Evolutionary conservation across 1,284 basidiomycete species (phyloP).

Genomic region (Naganishia cerealis): DNA sequence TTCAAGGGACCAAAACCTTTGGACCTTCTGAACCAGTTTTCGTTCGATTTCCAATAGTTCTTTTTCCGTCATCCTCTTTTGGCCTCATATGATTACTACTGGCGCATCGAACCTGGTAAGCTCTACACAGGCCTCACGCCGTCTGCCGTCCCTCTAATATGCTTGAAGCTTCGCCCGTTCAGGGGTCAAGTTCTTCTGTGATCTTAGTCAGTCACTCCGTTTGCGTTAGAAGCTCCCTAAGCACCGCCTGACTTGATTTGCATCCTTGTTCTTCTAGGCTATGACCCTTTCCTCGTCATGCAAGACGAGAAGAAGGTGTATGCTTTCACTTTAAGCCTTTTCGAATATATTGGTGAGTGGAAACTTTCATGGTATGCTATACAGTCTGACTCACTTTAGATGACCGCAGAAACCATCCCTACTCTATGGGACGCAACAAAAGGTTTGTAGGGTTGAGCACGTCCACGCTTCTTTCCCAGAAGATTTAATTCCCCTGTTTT

Average conservation of each 20-base stretch:
- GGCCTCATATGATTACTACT: slow-evolving; percentile 84
- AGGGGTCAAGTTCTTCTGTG: slow-evolving; percentile 70
- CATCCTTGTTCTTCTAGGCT: slow-evolving; percentile 49
- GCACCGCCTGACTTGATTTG: background rate
- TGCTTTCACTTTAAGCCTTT: slow-evolving; percentile 74
- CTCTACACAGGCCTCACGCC: slow-evolving; percentile 2
- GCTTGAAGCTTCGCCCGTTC: too few relatives aligned
- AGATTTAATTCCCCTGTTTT: background rate
- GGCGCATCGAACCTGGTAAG: slow-evolving; percentile 68
- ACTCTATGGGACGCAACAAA: slow-evolving; percentile 72
- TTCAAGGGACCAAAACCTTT: background rate
- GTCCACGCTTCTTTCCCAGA: background rate
- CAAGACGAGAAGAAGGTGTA: slow-evolving; percentile 73
- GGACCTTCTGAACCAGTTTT: background rate
- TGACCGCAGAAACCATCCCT: slow-evolving; percentile 63
- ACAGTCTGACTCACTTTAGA: too few relatives aligned
- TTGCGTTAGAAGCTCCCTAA: too few relatives aligned
- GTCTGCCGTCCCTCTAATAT: too few relatives aligned
- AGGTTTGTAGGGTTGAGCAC: slow-evolving; percentile 54
- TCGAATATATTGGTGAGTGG: slow-evolving; percentile 62
- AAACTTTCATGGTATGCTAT: too few relatives aligned
- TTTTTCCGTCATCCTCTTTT: slow-evolving; percentile 77
- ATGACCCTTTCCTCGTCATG: slow-evolving; percentile 87
- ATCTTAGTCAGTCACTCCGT: slow-evolving; percentile 55
- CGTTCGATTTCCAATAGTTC: slow-evolving; percentile 57